These are phyloP conservation scores for Hypoxylon fuscum DNA, from an alignment of 495 filamentous ascomycete species.

Conservation along the genomic window DNA sequence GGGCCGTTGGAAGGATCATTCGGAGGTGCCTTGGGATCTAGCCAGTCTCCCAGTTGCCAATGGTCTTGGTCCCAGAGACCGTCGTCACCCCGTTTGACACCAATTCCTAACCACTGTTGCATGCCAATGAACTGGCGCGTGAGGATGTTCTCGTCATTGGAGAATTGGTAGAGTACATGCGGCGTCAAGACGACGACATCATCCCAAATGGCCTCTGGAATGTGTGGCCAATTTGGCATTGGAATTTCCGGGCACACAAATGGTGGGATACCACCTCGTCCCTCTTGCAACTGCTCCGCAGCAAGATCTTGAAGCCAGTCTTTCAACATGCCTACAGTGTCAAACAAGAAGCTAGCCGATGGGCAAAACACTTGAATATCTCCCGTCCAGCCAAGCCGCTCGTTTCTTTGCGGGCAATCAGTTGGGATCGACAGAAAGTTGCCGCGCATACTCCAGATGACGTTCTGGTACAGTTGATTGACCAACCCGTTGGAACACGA, in stretches of 20 bases:
- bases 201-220: slow-evolving; percentile 48
- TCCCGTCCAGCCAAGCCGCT: slow-evolving; percentile 61
- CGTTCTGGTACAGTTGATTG: slow-evolving; percentile 59
- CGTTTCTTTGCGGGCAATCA: slow-evolving; percentile 61
- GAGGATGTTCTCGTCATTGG: slow-evolving; percentile 51
- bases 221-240: slow-evolving; percentile 1
- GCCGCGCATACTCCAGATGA: slow-evolving; percentile 57
- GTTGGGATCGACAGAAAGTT: slow-evolving; percentile 61
- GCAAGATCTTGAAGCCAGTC: slow-evolving; percentile 41
- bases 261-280: slow-evolving; percentile 27
- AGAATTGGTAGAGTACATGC: slow-evolving; percentile 49
- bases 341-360: slow-evolving; percentile 55
- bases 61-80: slow-evolving; percentile 43
- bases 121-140: slow-evolving; percentile 51
- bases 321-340: slow-evolving; percentile 42
- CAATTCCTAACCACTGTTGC: slow-evolving; percentile 52
- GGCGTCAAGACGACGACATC: slow-evolving; percentile 53
- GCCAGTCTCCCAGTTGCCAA: slow-evolving; percentile 58
- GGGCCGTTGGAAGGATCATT: slow-evolving; percentile 47
- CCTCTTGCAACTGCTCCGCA: slow-evolving; percentile 45
- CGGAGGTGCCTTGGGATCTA: slow-evolving; percentile 57
- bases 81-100: slow-evolving; percentile 46
- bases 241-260: slow-evolving; percentile 52
- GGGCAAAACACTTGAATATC: slow-evolving; percentile 56
- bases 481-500: slow-evolving; percentile 51